Evolutionary conservation across 768 basidiomycete genomes (phyloP), one percentile per base, ranked within the genome.

Genomic region (Leucocoprinus sp.): DNA sequence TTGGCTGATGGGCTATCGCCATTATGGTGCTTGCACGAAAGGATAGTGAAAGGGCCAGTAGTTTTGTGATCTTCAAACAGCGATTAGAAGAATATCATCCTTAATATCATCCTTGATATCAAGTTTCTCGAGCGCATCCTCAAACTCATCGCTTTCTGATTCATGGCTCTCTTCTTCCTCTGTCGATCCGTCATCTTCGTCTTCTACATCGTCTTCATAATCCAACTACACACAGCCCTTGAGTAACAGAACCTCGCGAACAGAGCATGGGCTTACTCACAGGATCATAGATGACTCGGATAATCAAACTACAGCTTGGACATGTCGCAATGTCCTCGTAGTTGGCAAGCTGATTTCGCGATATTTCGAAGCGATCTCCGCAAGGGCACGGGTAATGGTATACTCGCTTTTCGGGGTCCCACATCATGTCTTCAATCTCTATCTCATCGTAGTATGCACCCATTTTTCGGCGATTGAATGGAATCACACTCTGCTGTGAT

Each of bases 331-430:
- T 80, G 60, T 98, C 96, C 56, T 97, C 96, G 45, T 79, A 96
- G 53, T 92, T 71, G 36, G 80, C 76, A 6, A 97, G 78, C 64
- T 97, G 92, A 51, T 69, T 67, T 54, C 84, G 78, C 23, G 85
- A 80, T 53, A 98, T 97, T 64, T 98, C 95, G 67, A 98, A 99
- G 33, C 93, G 82, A 66, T 99, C 95, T 7, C 95, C 95, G 58
- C 95, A 98, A 1, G 95, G 93, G 59, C 93, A 99, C 0, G 93
- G 95, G 62, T 93, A 96, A 70, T 98, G 93, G 58, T 82, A 97
- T 4, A 97, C 85, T 33, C 73, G 60, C 58, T 84, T 87, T 45
- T 73, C 78, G 18, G 73, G 71, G 61, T 95, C 92, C 89, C 90
- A 96, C 12, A 68, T 75, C 83, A 96, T 93, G 57, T 96, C 93